Conservation (phyloP, 2,329 filamentous ascomycete genomes). For the Botryotinia globosa region DNA sequence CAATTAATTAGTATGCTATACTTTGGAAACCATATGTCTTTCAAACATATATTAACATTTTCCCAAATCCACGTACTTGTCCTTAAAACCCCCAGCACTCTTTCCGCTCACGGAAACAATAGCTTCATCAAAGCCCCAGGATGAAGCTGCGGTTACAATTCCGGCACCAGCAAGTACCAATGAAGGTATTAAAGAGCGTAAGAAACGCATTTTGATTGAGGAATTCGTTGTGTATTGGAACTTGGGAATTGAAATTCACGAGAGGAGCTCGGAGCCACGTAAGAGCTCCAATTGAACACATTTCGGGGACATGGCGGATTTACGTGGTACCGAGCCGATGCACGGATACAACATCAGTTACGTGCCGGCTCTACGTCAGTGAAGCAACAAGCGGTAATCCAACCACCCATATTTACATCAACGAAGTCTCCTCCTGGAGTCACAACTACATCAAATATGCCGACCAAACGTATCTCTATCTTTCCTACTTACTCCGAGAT, state of each 20-base stretch:
- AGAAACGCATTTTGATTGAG: constrained; percentile 42
- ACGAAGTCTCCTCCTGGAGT: not conserved
- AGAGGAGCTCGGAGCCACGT: constrained; percentile 21
- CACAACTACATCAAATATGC: not conserved
- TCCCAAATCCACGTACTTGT: constrained; percentile 54
- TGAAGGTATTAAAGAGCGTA: constrained; percentile 43
- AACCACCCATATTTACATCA: not conserved
- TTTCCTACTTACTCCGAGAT: not conserved
- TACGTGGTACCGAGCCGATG: constrained; percentile 3
- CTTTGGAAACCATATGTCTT: not conserved
- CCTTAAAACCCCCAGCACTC: constrained; percentile 54
- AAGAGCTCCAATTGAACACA: constrained; percentile 22
- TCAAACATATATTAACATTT: constrained; percentile 9
- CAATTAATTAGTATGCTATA: not conserved
- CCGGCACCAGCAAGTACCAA: constrained; percentile 44
- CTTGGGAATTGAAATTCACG: constrained; percentile 12
- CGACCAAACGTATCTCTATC: not conserved
- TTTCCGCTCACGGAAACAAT: constrained; percentile 63
- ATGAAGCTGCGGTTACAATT: constrained; percentile 44
- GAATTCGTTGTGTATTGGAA: not conserved
- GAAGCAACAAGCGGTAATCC: not conserved
- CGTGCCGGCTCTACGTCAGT: not conserved
- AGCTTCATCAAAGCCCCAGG: constrained; percentile 74
- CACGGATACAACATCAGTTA: not conserved
- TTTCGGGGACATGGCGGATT: constrained; percentile 9